Base-by-base conservation (phyloP, 164 flowering plant genomes). In the Amborella trichopoda region DNA sequence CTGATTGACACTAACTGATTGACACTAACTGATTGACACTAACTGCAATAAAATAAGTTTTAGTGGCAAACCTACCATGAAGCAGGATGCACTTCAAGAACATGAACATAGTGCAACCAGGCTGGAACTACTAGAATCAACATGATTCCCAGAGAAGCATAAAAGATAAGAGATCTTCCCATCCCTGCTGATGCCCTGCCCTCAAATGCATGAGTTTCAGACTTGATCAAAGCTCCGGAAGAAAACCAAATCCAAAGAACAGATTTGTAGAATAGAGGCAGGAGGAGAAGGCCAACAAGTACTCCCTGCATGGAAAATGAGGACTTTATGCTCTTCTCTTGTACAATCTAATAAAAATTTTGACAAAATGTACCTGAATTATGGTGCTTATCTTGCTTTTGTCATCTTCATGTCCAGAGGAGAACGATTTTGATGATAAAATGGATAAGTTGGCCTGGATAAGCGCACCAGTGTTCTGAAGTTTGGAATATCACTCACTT, bases 51-150 rank as follows among this genome's bases (percentile, higher is more conserved):
- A n/a, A n/a, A n/a, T n/a, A n/a, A n/a, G n/a, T n/a, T n/a, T n/a
- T n/a, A n/a, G n/a, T n/a, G n/a, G 39, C 27, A 51, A 13, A n/a
- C 27, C 39, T 90, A 90, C 98, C 98, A 90, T 56, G 76, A 50
- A 3, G 76, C 6, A 4, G 99, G 99, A 63, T 91, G 96, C 46
- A 65, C 46, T 26, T 60, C 53, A 55, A 91, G 84, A 46, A 76
- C 73, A 24, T 72, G 86, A 54, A 87, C 91, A 60, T 82, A 68
- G 54, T 64, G 78, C 84, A 88, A 83, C 99, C 99, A 93, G 5
- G 63, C 64, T 10, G 99, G 96, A 48, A 69, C 53, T 20, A 76
- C 40, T 50, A 66, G 62, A 55, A 66, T 41, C 70, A 77, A 56
- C 33, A 62, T 48, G 44, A 71, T 49, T 19, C 53, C 68, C 43